phyloP scores from a whole-genome alignment of 768 basidiomycete genomes.

The Mrakia gelida region DNA sequence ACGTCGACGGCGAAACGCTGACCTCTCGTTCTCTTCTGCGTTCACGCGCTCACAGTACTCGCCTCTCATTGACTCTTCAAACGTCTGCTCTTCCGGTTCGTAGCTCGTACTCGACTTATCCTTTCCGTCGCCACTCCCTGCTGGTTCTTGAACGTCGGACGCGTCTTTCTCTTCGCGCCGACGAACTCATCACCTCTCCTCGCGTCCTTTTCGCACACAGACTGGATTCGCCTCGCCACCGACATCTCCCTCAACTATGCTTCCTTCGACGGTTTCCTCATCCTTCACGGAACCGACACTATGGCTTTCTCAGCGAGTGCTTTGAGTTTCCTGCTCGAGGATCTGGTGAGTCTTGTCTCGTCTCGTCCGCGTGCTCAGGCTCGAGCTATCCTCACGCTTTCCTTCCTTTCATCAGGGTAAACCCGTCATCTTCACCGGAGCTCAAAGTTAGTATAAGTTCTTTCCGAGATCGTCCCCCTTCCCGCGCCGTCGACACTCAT shows the following conservation, averaged over 20 bases:
- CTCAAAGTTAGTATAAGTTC: conserved; percentile 93
- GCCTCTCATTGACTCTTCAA: conserved; percentile 31
- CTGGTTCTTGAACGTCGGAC: no score
- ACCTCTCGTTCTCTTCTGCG: neutral
- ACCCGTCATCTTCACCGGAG: conserved; percentile 68
- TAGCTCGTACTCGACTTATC: neutral
- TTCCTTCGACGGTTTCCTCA: conserved; percentile 80
- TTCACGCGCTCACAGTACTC: conserved; percentile 23
- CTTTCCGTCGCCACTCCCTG: neutral
- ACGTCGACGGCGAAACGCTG: neutral
- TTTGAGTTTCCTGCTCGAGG: conserved; percentile 83
- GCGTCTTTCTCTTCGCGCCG: neutral
- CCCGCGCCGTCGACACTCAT: no score
- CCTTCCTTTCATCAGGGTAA: conserved; percentile 47
- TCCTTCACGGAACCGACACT: conserved; percentile 33
- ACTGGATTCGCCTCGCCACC: conserved; percentile 84
- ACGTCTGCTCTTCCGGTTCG: neutral
- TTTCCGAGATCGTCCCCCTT: no score
- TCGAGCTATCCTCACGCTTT: neutral
- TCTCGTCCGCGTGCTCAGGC: neutral
- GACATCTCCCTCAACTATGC: conserved; percentile 91
- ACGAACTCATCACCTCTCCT: conserved; percentile 18
- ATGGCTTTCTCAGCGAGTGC: conserved; percentile 71
- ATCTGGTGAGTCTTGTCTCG: conserved; percentile 52
- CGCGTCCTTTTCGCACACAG: conserved; percentile 45